Conservation (phyloP, 2,329 filamentous ascomycete species). For the Lasiodiplodia theobromae region DNA sequence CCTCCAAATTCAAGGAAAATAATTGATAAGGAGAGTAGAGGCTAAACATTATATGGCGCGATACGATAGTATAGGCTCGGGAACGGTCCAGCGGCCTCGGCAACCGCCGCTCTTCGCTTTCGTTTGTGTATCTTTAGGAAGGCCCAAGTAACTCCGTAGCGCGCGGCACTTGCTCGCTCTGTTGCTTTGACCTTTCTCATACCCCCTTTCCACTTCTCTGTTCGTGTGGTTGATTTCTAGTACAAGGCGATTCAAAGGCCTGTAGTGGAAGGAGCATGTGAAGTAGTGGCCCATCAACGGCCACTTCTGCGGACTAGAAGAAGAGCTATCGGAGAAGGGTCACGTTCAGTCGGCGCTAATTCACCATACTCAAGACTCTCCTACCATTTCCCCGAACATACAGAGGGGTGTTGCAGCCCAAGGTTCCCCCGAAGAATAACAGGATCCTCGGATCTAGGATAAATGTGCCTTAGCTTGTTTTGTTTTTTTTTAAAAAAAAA, state of each 20-base stretch:
- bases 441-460: no score
- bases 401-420: no score
- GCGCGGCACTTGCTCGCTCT: not conserved
- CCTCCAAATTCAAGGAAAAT: not conserved
- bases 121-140: not conserved
- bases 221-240: not conserved
- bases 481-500: no score
- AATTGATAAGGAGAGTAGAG: not conserved
- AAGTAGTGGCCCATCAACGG: not conserved
- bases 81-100: not conserved
- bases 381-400: no score
- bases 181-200: not conserved
- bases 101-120: not conserved
- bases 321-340: not conserved
- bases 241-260: not conserved
- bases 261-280: not conserved
- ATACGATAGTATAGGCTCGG: not conserved
- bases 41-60: not conserved
- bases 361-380: not conserved
- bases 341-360: not conserved
- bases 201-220: not conserved
- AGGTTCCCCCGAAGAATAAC: no score
- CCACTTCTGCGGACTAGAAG: not conserved
- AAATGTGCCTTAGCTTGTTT: no score
- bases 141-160: not conserved